Evolutionary conservation across 768 basidiomycete genomes (phyloP).

Genomic region (Chlorophyllum brunneum): DNA sequence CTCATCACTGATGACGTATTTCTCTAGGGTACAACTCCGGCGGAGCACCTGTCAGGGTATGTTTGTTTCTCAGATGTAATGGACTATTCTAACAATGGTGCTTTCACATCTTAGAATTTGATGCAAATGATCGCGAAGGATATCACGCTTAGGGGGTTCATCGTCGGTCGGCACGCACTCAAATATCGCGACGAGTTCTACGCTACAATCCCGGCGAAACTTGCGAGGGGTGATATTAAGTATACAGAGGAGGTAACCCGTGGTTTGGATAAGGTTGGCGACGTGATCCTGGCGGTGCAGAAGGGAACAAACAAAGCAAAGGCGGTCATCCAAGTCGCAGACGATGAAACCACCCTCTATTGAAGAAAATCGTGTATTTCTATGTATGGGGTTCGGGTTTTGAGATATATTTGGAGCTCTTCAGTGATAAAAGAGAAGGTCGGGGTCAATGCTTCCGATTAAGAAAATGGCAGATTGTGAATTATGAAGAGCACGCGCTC

Average conservation of each 20-base stretch:
- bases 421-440: too few relatives aligned
- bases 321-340: slow-evolving; percentile 30
- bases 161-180: slow-evolving; percentile 22
- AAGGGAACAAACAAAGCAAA: slow-evolving; percentile 33
- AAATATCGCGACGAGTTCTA: slow-evolving; percentile 35
- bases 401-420: too few relatives aligned
- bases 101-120: slow-evolving; percentile 28
- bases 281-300: slow-evolving; percentile 29
- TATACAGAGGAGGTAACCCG: slow-evolving; percentile 40
- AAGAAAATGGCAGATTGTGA: too few relatives aligned
- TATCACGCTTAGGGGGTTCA: slow-evolving; percentile 41
- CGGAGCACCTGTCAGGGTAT: slow-evolving; percentile 24
- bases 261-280: slow-evolving; percentile 39
- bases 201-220: slow-evolving; percentile 28
- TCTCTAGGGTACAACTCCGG: slow-evolving; percentile 30
- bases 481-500: too few relatives aligned
- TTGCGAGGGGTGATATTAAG: slow-evolving; percentile 40
- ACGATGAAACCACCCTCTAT: too few relatives aligned
- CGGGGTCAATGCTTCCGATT: too few relatives aligned
- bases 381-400: too few relatives aligned
- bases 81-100: not conserved
- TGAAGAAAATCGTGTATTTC: too few relatives aligned
- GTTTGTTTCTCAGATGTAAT: not conserved
- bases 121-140: slow-evolving; percentile 34
- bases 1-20: not conserved